Evolutionary conservation across 345 rosid species (phyloP).

Genomic region (Gossypium australe): DNA sequence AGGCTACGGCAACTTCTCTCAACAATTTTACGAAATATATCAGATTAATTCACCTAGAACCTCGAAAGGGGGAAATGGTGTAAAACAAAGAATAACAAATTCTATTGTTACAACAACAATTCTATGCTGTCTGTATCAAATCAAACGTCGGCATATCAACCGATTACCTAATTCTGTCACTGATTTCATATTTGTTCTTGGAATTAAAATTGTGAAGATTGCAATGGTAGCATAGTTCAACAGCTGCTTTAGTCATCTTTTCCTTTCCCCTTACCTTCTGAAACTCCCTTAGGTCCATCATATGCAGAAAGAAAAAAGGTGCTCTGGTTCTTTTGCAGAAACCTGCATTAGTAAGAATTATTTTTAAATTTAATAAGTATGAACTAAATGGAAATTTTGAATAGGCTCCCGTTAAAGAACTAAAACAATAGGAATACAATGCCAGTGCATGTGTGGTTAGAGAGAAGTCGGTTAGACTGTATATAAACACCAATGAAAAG

Average conservation of each 20-base stretch:
- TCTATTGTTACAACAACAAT: slow-evolving; percentile 34
- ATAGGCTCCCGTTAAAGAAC: neutral
- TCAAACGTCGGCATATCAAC: slow-evolving; percentile 2
- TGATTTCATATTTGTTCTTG: neutral
- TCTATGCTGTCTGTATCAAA: slow-evolving; percentile 12
- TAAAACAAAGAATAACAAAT: slow-evolving; percentile 18
- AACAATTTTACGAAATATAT: neutral
- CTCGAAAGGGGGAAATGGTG: neutral
- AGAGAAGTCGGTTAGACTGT: too few species aligned
- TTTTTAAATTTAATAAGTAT: neutral
- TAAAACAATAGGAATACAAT: neutral
- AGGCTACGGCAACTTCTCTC: neutral
- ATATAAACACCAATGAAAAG: too few species aligned
- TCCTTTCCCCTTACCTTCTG: slow-evolving; percentile 68
- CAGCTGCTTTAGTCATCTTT: slow-evolving; percentile 45
- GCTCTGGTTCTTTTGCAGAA: slow-evolving; percentile 87
- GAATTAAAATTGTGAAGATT: neutral
- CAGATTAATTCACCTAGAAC: neutral
- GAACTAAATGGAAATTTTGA: neutral
- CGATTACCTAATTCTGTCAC: slow-evolving; percentile 1
- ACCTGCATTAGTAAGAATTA: slow-evolving; percentile 37
- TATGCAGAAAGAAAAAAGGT: slow-evolving; percentile 67
- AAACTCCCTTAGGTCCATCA: slow-evolving; percentile 45
- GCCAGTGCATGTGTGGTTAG: neutral
- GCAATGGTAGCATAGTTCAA: slow-evolving; percentile 3